phyloP scores from a whole-genome alignment of 2,329 filamentous ascomycete genomes.

The Cladosporium sp. region DNA sequence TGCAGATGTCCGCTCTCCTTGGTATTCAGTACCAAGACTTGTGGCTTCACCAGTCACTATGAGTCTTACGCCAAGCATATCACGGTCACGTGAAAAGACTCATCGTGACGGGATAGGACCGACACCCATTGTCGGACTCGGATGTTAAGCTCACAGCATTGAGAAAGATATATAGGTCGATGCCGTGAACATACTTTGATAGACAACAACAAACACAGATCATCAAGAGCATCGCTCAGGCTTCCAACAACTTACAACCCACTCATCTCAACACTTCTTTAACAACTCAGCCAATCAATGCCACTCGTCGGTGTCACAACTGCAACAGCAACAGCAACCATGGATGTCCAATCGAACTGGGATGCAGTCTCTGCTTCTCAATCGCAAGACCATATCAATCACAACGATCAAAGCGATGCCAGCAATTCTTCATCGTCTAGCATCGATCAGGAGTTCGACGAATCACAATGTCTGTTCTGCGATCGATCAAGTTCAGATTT shows the following conservation, averaged over 20 bases:
- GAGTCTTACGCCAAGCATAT: neutral
- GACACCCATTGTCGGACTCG: neutral
- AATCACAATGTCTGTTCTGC: slow-evolving; percentile 42
- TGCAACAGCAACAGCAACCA: slow-evolving; percentile 1
- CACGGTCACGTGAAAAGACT: neutral
- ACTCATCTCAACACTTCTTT: neutral
- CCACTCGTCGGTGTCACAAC: neutral
- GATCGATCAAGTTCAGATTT: slow-evolving; percentile 33
- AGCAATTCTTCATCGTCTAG: neutral
- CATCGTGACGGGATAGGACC: neutral
- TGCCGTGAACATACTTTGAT: neutral
- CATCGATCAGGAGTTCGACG: neutral
- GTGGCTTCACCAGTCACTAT: neutral
- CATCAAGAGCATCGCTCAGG: neutral
- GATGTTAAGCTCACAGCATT: neutral
- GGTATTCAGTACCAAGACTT: neutral
- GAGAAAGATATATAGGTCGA: neutral
- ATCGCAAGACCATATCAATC: neutral
- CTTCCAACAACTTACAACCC: neutral
- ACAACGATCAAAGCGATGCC: neutral
- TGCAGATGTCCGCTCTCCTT: neutral
- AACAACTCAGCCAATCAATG: neutral
- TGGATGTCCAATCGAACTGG: neutral
- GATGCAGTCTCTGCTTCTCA: neutral
- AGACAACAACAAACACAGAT: neutral